phyloP scores from a whole-genome alignment of 768 basidiomycete genomes.

The Rhodocollybia butyracea region DNA sequence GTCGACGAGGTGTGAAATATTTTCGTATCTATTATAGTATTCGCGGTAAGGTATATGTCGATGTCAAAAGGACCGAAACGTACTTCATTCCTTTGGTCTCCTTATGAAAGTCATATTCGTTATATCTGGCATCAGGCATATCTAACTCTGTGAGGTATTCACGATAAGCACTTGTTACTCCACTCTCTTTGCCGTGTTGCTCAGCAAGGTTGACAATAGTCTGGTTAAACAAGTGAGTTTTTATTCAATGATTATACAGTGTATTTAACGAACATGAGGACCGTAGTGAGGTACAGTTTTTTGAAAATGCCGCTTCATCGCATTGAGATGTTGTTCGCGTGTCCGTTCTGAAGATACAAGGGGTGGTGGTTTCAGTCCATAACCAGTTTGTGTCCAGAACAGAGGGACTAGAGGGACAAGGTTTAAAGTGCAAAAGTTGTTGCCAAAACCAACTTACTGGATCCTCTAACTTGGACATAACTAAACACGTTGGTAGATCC shows the following conservation, averaged over 20 bases:
- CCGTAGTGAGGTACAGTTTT: slow-evolving; percentile 69
- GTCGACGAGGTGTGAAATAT: slow-evolving; percentile 74
- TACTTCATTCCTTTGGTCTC: slow-evolving; percentile 96
- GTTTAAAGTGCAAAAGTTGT: no score
- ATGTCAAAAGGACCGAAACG: slow-evolving; percentile 17
- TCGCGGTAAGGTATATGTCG: not conserved
- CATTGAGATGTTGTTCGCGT: slow-evolving; percentile 64
- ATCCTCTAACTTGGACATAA: slow-evolving; percentile 89
- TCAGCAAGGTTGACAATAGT: slow-evolving; percentile 89
- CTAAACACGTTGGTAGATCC: slow-evolving; percentile 76
- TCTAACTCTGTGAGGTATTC: slow-evolving; percentile 58
- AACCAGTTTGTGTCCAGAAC: slow-evolving; percentile 89
- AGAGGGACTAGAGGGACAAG: slow-evolving; percentile 89
- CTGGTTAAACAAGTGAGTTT: slow-evolving; percentile 32
- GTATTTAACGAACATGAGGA: slow-evolving; percentile 52
- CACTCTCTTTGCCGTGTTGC: slow-evolving; percentile 82
- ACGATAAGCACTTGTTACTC: slow-evolving; percentile 74
- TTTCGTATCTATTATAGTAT: slow-evolving; percentile 65
- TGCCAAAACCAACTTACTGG: slow-evolving; percentile 50
- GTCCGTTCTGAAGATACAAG: slow-evolving; percentile 72
- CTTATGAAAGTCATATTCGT: slow-evolving; percentile 88
- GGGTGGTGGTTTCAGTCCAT: slow-evolving; percentile 86
- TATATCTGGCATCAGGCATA: slow-evolving; percentile 45
- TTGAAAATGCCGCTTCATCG: slow-evolving; percentile 72
- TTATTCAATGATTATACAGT: not conserved